Evolutionary conservation across 1,284 basidiomycete species (phyloP), one percentile per base, ranked within the genome.

Genomic region (Schizopora paradoxa): DNA sequence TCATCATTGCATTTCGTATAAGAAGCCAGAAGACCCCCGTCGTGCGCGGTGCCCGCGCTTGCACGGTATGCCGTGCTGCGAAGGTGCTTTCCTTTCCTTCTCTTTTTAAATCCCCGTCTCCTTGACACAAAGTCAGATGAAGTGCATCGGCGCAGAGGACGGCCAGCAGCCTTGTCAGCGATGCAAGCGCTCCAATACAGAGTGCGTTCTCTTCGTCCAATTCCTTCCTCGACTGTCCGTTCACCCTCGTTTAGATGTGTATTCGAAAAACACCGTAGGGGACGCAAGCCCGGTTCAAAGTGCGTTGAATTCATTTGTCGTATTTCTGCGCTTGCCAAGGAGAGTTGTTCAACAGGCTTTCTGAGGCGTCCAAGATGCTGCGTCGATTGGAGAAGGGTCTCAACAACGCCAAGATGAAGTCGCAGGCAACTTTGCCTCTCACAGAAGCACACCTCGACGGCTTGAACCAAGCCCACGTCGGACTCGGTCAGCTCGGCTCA

Each of bases 201-300:
- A 87, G 86, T 87, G 61, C 52, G 64, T 60, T 55, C 54, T 43
- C 25, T 32, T 46, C 29, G 14, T 23, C 32, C 37, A 38, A 26
- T 43, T 41, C 48, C 18, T 16, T 45, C 51, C 41, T 54, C 34
- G 44, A 54, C 53, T 51, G 53, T 42, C 36, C 45, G 34, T 42
- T 50, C 45, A 22, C 46, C 55, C 43, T 49, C 42, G 33, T 36
- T 27, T 55, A 87, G 86, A 51, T 89, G 86, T 57, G 54, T 88
- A 29, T 90, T 90, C 56, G 86, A 90, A 67, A 90, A 90, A 62
- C 87, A 90, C 62, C 77, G 86, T 41, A 78, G 86, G 32, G 86
- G 86, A 33, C 77, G 86, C 47, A 90, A 90, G 59, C 86, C 86
- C n/a, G 87, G 87, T 54, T 89, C 86, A 64, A 90, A 89, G 86